Base-by-base conservation (phyloP, 441 rosid species). In the Populus tomentosa region DNA sequence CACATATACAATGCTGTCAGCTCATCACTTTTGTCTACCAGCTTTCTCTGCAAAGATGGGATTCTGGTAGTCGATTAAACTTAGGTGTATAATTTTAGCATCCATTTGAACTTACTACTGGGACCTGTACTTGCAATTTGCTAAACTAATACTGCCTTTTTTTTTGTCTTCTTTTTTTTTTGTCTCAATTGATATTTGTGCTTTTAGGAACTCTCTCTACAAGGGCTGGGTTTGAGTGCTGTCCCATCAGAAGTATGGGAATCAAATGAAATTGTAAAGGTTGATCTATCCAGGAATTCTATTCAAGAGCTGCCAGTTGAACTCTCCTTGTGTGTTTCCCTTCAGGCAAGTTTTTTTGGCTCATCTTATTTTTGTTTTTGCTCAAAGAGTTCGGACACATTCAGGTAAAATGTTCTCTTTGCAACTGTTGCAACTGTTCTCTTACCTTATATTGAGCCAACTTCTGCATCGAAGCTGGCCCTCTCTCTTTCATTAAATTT, bases 171-270 rank as follows among this genome's bases (percentile, higher is more conserved):
- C 16, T n/a, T n/a, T 8, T 20, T 13, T 67, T 70, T 69, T 32
- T 10, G 53, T 24, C 23, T 24, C 35, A 71, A n/a, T 20, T 72
- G 28, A 42, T 30, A 4, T 71, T 62, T 74, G 53, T 67, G 35
- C 76, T 82, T 78, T 36, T 86, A 95, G 99, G 99, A 92, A 75
- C 93, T 95, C 78, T 90, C 88, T 84, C 82, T 95, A 78, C 89
- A 82, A 79, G 92, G 95, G 79, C 77, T 85, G 87, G 90, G 87
- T 79, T 85, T 95, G 88, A 88, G 63, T 80, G 83, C 77, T 77
- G 89, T 92, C 71, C 99, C 98, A 82, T 88, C 97, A 74, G 90
- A 92, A 88, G 95, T 85, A 72, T 95, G 97, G 95, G 93, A 90
- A 82, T 82, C 92, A 62, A 79, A 89, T 83, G 98, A 88, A 81